A percentile compares a stretch with the other conserved stretches of the same genome.
These are phyloP conservation scores for Pelargonium exstipulatum DNA, from an alignment of 441 rosid species.

Conservation along the genomic window DNA sequence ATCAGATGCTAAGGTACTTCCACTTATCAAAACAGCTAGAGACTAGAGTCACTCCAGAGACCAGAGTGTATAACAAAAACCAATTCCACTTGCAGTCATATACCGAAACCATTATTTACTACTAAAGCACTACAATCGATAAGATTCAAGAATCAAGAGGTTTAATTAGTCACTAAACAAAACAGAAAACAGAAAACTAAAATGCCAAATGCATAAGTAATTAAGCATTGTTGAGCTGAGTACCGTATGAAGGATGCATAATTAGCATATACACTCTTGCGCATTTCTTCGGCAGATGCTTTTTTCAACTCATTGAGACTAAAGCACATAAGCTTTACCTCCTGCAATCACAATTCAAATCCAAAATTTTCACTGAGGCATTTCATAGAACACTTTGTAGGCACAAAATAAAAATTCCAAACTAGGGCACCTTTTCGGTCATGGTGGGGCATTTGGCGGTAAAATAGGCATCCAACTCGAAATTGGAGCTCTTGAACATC, in stretches of 20 bases:
- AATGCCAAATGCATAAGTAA: not conserved
- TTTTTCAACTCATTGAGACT: slow-evolving; percentile 83
- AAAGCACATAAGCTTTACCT: slow-evolving; percentile 70
- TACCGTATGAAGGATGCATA: slow-evolving; percentile 94
- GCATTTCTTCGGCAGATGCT: slow-evolving; percentile 99
- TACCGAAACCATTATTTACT: no score
- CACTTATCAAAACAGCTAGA: no score
- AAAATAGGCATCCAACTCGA: not conserved
- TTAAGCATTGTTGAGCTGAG: slow-evolving; percentile 5
- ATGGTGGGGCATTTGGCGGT: not conserved
- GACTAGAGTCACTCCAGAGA: no score
- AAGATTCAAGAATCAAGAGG: no score
- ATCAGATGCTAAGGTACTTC: no score
- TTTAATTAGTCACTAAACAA: no score
- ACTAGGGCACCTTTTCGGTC: not conserved
- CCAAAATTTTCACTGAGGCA: not conserved
- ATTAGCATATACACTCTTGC: slow-evolving; percentile 95
- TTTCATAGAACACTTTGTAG: not conserved
- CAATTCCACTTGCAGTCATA: no score
- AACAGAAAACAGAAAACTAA: no score
- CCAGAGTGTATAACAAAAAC: no score
- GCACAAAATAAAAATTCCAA: not conserved
- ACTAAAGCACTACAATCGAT: no score
- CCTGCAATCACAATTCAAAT: slow-evolving; percentile 32
- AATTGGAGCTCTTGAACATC: not conserved